Conservation (phyloP, 1,139 yeast genomes). For the Meyerozyma carpophila region DNA sequence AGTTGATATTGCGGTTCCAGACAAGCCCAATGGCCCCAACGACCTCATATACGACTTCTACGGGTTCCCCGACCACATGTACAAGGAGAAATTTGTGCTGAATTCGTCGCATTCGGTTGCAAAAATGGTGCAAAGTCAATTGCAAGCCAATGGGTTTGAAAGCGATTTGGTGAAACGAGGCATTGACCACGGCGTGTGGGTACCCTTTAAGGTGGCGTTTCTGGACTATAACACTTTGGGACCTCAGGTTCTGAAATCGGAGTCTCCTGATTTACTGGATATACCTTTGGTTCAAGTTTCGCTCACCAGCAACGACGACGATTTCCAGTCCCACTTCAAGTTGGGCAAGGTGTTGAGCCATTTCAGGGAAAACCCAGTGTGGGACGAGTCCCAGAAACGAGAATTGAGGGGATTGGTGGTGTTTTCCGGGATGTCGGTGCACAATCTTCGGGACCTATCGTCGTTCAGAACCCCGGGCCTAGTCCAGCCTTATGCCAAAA, state of each 20-base stretch:
- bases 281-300: conserved; percentile 68
- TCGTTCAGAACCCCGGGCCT: conserved; percentile 14
- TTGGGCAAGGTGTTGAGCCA: conserved; percentile 52
- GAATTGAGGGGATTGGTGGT: conserved; percentile 45
- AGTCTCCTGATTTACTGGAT: conserved; percentile 22
- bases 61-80: conserved; percentile 64
- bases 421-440: conserved; percentile 77
- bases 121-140: conserved; percentile 33
- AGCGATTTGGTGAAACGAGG: conserved; percentile 50
- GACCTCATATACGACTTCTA: conserved; percentile 64
- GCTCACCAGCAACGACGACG: conserved; percentile 41
- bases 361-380: conserved; percentile 41
- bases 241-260: conserved; percentile 3
- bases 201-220: conserved; percentile 70
- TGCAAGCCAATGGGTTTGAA: conserved; percentile 39
- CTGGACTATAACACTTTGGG: conserved; percentile 24
- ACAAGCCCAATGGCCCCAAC: conserved; percentile 25
- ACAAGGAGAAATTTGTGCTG: conserved; percentile 56
- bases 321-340: conserved; percentile 44
- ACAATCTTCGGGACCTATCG: conserved; percentile 54
- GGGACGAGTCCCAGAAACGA: conserved; percentile 22
- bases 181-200: conserved; percentile 81
- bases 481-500: conserved; percentile 42
- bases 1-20: conserved; percentile 48
- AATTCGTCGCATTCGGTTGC: conserved; percentile 39